Evolutionary conservation across 441 rosid genomes (phyloP).

Genomic region (Oxalis stricta): DNA sequence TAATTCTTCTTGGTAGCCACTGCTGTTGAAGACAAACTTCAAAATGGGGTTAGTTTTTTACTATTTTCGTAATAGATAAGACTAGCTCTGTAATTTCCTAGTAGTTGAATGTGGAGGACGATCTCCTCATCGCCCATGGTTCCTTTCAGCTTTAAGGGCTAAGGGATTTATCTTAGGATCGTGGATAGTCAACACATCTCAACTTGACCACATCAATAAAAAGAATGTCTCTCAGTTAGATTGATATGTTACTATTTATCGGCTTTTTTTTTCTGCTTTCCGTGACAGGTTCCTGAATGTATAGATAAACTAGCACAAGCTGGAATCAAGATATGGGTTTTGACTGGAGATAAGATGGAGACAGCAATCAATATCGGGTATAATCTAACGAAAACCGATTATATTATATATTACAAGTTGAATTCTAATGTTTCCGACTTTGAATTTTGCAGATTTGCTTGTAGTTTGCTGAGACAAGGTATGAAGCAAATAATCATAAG

Average conservation of each 20-base stretch:
- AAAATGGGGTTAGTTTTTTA: constrained; percentile 55
- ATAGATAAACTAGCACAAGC: constrained; percentile 97
- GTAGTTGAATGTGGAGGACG: too few species aligned
- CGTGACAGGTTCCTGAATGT: constrained; percentile 79
- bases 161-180: too few species aligned
- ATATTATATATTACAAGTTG: background rate
- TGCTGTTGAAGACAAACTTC: constrained; percentile 92
- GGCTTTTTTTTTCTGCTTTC: background rate
- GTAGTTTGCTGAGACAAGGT: constrained; percentile 91
- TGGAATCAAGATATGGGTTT: constrained; percentile 90
- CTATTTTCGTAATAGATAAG: too few species aligned
- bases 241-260: too few species aligned
- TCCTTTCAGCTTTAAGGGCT: too few species aligned
- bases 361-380: constrained; percentile 98
- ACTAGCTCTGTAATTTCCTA: too few species aligned
- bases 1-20: constrained; percentile 89
- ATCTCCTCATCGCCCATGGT: too few species aligned
- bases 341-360: constrained; percentile 99
- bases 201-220: constrained; percentile 1
- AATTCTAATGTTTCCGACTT: constrained; percentile 16
- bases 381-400: constrained; percentile 2
- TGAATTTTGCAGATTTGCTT: constrained; percentile 58
- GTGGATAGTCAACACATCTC: too few species aligned
- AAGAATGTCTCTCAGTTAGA: background rate
- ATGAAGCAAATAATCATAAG: constrained; percentile 81